Base-by-base conservation (phyloP, 2,329 filamentous ascomycete genomes). In the Fusarium sp. region DNA sequence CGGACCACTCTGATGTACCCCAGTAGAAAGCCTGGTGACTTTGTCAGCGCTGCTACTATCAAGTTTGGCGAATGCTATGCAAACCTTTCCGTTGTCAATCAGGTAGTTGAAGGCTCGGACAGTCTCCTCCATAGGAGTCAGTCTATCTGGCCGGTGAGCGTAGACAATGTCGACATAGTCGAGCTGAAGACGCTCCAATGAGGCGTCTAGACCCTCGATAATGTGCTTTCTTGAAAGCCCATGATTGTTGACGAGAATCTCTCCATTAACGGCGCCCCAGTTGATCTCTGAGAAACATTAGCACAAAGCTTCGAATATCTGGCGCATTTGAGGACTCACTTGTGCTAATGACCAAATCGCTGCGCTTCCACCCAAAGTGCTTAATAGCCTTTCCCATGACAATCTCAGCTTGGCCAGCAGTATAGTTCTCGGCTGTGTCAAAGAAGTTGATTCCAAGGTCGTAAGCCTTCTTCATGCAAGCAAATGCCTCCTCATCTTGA, bases 81-180 rank as follows among this genome's bases (percentile, higher is more conserved):
- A 47, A 28, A 54, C 65, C 83, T 92, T 90, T 64, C 92, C 92
- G 12, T 86, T 86, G 77, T 91, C 86, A 78, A 94, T 92, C 42
- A 93, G 83, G 78, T 92, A 85, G 83, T 93, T 93, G 85, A 94
- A 93, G 25, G 88, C 91, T 62, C 91, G 87, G 12, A 93, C 91
- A 11, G 87, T 89, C 83, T 93, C 92, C 80, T 93, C 90, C 84
- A 93, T 92, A 1, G 91, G 92, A 0, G 90, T 93, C 52, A 89
- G 82, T 25, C 89, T 85, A 79, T 94, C 92, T 0, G 91, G 90
- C 11, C 92, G 87, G 80, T 94, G 92, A 3, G 91, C 91, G 77
- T 92, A 93, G 66, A 93, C 86, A 38, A 93, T 83, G 77, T 93
- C 92, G 52, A 94, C 91, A 72, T 92, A 91, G 60, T 86, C 83